These are phyloP conservation scores for Leishmania major DNA, from an alignment of 208 protist genomes.

Conservation along the genomic window DNA sequence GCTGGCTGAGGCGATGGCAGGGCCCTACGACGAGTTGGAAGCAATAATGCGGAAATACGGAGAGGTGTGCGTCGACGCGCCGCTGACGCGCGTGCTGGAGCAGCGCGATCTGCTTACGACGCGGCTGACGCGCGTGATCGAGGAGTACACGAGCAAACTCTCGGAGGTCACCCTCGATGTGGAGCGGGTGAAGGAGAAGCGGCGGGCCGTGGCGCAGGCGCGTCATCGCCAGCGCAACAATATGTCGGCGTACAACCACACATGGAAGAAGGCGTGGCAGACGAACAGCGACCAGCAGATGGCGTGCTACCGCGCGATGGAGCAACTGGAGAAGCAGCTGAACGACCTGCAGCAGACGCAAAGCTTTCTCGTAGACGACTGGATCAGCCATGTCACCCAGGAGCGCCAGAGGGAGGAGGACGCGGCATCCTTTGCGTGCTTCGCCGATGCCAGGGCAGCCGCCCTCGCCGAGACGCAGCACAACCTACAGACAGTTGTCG, in stretches of 20 bases:
- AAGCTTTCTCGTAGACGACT: constrained; percentile 51
- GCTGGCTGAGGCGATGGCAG: constrained; percentile 67
- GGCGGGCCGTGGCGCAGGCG: constrained; percentile 30
- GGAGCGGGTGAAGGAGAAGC: constrained; percentile 36
- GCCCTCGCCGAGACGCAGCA: constrained; percentile 49
- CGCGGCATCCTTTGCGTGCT: constrained; percentile 52
- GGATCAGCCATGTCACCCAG: constrained; percentile 43
- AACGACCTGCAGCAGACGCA: constrained; percentile 51
- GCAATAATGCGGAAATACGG: constrained; percentile 42
- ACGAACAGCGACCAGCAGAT: constrained; percentile 68
- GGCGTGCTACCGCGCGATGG: constrained; percentile 65
- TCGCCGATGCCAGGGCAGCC: constrained; percentile 46
- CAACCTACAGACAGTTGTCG: constrained; percentile 36
- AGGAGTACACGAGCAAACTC: constrained; percentile 10
- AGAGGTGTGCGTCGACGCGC: constrained; percentile 29
- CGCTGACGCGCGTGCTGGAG: constrained; percentile 31
- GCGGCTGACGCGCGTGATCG: constrained; percentile 15
- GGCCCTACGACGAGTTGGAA: constrained; percentile 64
- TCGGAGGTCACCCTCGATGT: constrained; percentile 41
- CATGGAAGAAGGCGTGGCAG: constrained; percentile 57
- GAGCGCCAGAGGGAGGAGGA: constrained; percentile 65
- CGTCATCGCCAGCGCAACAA: constrained; percentile 40
- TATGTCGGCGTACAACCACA: constrained; percentile 36
- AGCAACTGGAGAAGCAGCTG: constrained; percentile 72
- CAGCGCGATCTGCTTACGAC: constrained; percentile 31